Evolutionary conservation across 2,329 filamentous ascomycete genomes (phyloP).

Genomic region (Talaromyces funiculosus): DNA sequence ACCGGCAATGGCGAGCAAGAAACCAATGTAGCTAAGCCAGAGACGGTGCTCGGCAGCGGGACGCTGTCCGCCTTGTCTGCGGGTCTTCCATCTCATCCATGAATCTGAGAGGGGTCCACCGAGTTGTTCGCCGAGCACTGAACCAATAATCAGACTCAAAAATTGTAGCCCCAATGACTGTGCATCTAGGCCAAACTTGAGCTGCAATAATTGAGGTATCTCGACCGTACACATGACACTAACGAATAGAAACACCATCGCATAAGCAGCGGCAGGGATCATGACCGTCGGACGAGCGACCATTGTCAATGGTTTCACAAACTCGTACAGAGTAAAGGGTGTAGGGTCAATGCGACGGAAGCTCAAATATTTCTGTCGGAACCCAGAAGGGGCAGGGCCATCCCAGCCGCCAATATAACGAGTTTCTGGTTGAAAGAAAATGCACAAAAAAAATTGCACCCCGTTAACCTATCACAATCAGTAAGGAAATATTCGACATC

Average conservation of each 20-base stretch:
- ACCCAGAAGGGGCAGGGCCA: conserved; percentile 23
- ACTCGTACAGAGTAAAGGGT: conserved; percentile 46
- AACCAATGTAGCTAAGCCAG: conserved; percentile 14
- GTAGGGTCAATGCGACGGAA: conserved; percentile 50
- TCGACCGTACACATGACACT: conserved; percentile 53
- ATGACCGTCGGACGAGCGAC: conserved; percentile 44
- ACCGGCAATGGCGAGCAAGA: conserved; percentile 40
- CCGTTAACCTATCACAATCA: conserved; percentile 44
- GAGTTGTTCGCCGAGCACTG: conserved; percentile 54
- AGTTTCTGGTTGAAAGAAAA: conserved; percentile 53
- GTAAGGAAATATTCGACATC: background rate
- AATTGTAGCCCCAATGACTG: conserved; percentile 57
- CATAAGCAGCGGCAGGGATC: conserved; percentile 49
- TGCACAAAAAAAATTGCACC: conserved; percentile 52
- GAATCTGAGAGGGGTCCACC: conserved; percentile 51
- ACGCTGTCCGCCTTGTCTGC: conserved; percentile 45
- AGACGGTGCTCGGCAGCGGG: conserved; percentile 12
- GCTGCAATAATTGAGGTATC: conserved; percentile 53
- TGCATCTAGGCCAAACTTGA: conserved; percentile 52
- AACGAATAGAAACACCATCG: conserved; percentile 54
- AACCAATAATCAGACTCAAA: conserved; percentile 53
- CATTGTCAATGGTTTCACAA: conserved; percentile 48
- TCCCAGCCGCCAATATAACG: conserved; percentile 40
- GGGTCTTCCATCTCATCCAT: conserved; percentile 52
- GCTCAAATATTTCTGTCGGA: conserved; percentile 43